Conservation (phyloP, 1,284 basidiomycete genomes). For the Phlebopus sp. region DNA sequence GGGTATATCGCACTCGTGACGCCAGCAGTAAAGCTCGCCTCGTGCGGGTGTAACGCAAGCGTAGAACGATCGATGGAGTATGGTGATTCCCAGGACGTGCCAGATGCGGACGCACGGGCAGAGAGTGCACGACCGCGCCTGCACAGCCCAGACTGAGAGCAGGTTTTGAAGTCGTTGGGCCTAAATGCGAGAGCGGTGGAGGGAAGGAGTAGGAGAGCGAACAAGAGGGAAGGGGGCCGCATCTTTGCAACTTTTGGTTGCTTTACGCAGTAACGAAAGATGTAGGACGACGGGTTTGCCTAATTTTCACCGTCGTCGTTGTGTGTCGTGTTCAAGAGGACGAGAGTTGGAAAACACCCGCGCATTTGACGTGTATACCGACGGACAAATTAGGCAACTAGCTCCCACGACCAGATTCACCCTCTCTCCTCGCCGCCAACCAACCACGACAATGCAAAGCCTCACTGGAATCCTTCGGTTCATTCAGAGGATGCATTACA, state of each 20-base stretch:
- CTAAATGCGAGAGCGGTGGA: constrained; percentile 54
- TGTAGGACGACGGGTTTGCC: too few species aligned
- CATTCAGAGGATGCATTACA: too few species aligned
- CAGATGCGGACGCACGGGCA: constrained; percentile 57
- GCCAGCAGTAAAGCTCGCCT: constrained; percentile 64
- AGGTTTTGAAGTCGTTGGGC: constrained; percentile 87
- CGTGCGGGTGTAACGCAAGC: constrained; percentile 47
- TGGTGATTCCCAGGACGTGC: constrained; percentile 72
- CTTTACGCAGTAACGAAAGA: not conserved
- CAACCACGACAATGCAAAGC: too few species aligned
- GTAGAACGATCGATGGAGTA: constrained; percentile 69
- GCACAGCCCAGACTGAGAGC: constrained; percentile 88
- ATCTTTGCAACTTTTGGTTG: constrained; percentile 11
- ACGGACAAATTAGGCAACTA: too few species aligned
- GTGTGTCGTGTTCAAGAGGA: too few species aligned
- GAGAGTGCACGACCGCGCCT: constrained; percentile 82
- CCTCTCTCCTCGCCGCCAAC: too few species aligned
- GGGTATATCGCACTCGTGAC: constrained; percentile 83
- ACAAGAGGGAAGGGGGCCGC: constrained; percentile 20
- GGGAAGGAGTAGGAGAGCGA: constrained; percentile 28
- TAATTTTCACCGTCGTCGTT: too few species aligned
- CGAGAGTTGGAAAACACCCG: too few species aligned
- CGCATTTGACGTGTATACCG: too few species aligned
- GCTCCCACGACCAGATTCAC: too few species aligned
- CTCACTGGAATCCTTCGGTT: too few species aligned